Evolutionary conservation across 768 basidiomycete genomes (phyloP), one percentile per base, ranked within the genome.

Genomic region (Cystobasidium ongulense): DNA sequence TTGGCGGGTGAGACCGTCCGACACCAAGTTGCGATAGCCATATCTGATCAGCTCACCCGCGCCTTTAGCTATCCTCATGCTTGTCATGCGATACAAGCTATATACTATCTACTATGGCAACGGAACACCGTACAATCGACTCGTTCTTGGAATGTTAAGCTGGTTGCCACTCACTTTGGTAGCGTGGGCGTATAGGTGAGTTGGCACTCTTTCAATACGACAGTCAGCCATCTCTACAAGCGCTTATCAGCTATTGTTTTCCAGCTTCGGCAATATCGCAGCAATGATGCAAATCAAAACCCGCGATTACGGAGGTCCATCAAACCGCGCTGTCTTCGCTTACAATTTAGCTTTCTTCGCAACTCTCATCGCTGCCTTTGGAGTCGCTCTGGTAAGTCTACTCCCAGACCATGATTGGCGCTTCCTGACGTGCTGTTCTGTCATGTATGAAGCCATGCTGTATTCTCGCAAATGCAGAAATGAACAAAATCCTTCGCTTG

Each of bases 211-310:
- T n/a, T n/a, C n/a, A n/a, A n/a, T n/a, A n/a, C n/a, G n/a, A n/a
- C n/a, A n/a, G n/a, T n/a, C n/a, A n/a, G n/a, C n/a, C n/a, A n/a
- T n/a, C n/a, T n/a, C n/a, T n/a, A n/a, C n/a, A n/a, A n/a, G n/a
- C n/a, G n/a, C n/a, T n/a, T n/a, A n/a, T n/a, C n/a, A n/a, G n/a
- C n/a, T n/a, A n/a, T n/a, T n/a, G n/a, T n/a, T n/a, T n/a, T n/a
- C n/a, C n/a, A 41, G 53, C 53, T 54, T 54, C 53, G 53, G 53
- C n/a, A 54, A n/a, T 11, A 54, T 54, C 53, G 53, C 53, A 23
- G 53, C 53, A 23, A 54, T 54, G 53, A 54, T 54, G 53, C 53
- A 54, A n/a, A n/a, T 54, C 29, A 54, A 54, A 23, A 54, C 39
- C 8, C 39, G 53, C 53, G 21, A n/a, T 54, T 54, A 23, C n/a